Evolutionary conservation across 1,284 basidiomycete species (phyloP), one percentile per base, ranked within the genome.

Genomic region (Polyporus tsugae): DNA sequence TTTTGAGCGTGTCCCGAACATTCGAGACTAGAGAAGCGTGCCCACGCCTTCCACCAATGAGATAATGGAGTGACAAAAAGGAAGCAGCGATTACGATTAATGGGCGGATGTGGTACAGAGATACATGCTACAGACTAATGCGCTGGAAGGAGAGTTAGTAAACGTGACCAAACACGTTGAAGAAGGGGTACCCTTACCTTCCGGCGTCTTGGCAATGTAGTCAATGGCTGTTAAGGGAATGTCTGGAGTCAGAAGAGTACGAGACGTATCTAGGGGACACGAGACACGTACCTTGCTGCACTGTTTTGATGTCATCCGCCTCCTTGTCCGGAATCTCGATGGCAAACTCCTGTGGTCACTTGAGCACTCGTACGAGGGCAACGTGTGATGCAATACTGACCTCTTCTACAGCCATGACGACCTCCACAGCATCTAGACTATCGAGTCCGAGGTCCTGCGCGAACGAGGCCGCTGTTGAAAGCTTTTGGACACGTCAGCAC

Each of bases 321-420:
- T 99, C 98, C 68, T 90, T 92, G 78, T 99, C 98, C 60, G 98
- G 97, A 78, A 99, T 99, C 82, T 97, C 95, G 77, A 96, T 94
- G 39, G 86, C 83, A 77, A 95, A 95, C 75, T 95, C 95, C 95
- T 96, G 73, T 35, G 11, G 19, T 44, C 7, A 61, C 60, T 49
- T 66, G 19, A 70, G 64, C 39, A 22, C 3, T 33, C 17, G 25
- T 35, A 4, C 42, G 42, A 33, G 15, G 19, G 33, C 46, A 13
- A 44, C 60, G 38, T 29, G 19, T 22, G 36, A 55, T 42, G 67
- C 84, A 57, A 80, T 7, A 4, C 46, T 49, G 10, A 95, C 97
- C 91, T 99, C 97, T 84, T 99, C 98, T 75, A 99, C 94, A 60
- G 97, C 96, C 97, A 99, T 99, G 77, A 99, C 95, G 55, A 99